Base-by-base conservation (phyloP, 768 basidiomycete genomes). In the Podaxis rugospora region DNA sequence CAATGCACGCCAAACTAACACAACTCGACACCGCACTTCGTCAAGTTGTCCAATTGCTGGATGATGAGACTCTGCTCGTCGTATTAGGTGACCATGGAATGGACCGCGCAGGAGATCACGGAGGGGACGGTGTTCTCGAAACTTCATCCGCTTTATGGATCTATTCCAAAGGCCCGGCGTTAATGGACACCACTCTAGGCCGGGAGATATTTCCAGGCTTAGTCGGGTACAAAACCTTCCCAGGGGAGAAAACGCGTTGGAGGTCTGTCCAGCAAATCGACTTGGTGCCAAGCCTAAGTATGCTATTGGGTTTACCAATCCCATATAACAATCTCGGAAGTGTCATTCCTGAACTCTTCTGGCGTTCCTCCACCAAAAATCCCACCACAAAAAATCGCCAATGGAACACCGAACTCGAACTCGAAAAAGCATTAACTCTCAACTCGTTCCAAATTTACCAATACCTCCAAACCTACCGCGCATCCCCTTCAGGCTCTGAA, bases 21-120 rank as follows among this genome's bases (percentile, higher is more conserved):
- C 93, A 98, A 71, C 96, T 98, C 93, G 87, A 98, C 70, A 70
- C 79, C 28, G 87, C 97, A 0, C 75, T 99, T 1, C 70, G 72
- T 11, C 79, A 83, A 5, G 87, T 96, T 3, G 92, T 98, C 4
- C 81, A 84, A 0, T 65, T 78, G 14, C 70, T 97, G 52, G 89
- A 97, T 57, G 78, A 90, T n/a, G 90, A 96, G 53, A 98, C 97
- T 0, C 77, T 99, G 0, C 80, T 99, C 4, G 85, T 99, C 57
- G 82, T 99, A 1, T 78, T 98, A 1, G 97, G 97, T 1, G 96
- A 99, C 70, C 97, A 98, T 67, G 97, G 97, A 0, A 98, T 99
- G 97, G 95, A 98, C 67, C 78, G 83, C 42, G 82, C 89, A 21
- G 97, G 97, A 1, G 95, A 23, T 97, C 96, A 98, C 65, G 97